Conservation (phyloP, 306 rosid genomes). For the Lathyrus sativus region DNA sequence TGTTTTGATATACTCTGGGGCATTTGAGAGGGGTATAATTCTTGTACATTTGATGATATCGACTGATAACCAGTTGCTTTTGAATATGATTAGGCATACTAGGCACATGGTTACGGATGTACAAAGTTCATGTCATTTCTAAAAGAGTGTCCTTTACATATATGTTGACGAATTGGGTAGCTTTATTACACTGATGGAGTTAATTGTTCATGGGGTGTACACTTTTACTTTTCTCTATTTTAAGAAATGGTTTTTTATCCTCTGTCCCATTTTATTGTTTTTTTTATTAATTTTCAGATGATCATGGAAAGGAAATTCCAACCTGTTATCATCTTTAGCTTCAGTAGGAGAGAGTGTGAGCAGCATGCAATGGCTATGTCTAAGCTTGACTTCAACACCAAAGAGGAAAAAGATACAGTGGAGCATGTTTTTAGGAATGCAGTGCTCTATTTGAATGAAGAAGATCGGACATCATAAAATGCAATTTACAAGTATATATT, state of each 20-base stretch:
- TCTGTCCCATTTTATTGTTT: neutral
- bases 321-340: slow-evolving; percentile 95
- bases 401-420: slow-evolving; percentile 84
- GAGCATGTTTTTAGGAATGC: slow-evolving; percentile 82
- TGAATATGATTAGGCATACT: neutral
- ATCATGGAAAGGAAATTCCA: slow-evolving; percentile 93
- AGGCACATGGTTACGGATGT: neutral
- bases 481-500: too few species aligned
- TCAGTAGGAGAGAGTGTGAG: slow-evolving; percentile 95
- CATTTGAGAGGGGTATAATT: neutral
- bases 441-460: slow-evolving; percentile 85
- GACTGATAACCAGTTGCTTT: neutral
- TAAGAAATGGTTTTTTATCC: neutral
- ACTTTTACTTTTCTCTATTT: slow-evolving; percentile 1
- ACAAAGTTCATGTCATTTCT: neutral
- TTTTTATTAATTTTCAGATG: slow-evolving; percentile 61
- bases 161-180: neutral
- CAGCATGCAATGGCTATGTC: slow-evolving; percentile 97
- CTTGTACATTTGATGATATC: neutral
- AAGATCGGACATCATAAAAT: too few species aligned
- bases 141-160: neutral
- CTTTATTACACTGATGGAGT: neutral
- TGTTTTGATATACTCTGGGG: slow-evolving; percentile 7
- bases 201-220: neutral
- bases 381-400: slow-evolving; percentile 87